A percentile compares a stretch with the other conserved stretches of the same genome.
Conservation (phyloP, 768 basidiomycete genomes). For the Clitopilus hobsonii region DNA sequence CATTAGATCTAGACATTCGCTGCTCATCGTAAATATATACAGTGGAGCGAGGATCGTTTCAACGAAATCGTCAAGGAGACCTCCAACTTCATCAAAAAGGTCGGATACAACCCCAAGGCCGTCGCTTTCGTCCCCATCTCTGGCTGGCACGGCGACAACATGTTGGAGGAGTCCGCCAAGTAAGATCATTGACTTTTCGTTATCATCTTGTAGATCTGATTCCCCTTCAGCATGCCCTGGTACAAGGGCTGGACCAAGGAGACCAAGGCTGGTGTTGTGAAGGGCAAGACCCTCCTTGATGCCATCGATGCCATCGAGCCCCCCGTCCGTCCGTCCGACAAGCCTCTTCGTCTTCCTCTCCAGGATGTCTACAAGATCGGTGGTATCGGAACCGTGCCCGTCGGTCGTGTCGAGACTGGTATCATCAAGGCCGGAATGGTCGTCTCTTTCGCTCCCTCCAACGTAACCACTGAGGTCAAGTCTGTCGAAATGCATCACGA, state of each 20-base stretch:
- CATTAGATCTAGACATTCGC: not conserved
- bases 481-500: slow-evolving; percentile 99
- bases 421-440: slow-evolving; percentile 99
- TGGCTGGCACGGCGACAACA: slow-evolving; percentile 99
- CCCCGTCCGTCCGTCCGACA: slow-evolving; percentile 94
- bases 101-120: slow-evolving; percentile 98
- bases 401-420: slow-evolving; percentile 99
- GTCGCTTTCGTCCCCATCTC: slow-evolving; percentile 99
- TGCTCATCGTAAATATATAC: slow-evolving; percentile 8
- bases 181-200: slow-evolving; percentile 21
- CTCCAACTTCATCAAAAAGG: slow-evolving; percentile 98
- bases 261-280: slow-evolving; percentile 85
- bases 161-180: slow-evolving; percentile 98
- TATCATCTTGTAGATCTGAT: slow-evolving; percentile 11
- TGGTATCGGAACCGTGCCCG: slow-evolving; percentile 99
- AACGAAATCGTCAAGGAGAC: slow-evolving; percentile 99
- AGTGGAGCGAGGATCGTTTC: slow-evolving; percentile 99
- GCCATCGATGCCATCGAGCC: slow-evolving; percentile 99
- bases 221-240: slow-evolving; percentile 82
- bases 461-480: slow-evolving; percentile 99
- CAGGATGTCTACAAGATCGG: slow-evolving; percentile 99
- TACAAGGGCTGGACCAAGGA: slow-evolving; percentile 99
- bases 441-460: slow-evolving; percentile 92
- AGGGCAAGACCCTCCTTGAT: slow-evolving; percentile 99
- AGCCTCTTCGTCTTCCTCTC: slow-evolving; percentile 99